Evolutionary conservation across 257 asterid genomes (phyloP).

Genomic region (Gentiana dahurica): DNA sequence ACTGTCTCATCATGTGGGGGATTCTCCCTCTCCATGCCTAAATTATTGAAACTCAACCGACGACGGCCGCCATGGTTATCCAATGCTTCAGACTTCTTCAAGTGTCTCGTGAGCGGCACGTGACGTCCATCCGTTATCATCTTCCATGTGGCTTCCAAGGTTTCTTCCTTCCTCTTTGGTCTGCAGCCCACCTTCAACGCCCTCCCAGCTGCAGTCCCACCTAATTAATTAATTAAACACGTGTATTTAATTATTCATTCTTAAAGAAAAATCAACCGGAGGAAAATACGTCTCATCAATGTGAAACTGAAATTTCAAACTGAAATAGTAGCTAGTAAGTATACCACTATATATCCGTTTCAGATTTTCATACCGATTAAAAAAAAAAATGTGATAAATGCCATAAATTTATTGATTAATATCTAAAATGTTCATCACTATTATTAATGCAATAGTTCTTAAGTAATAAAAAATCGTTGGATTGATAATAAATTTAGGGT

Average conservation of each 20-base stretch:
- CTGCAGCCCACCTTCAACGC: constrained; percentile 23
- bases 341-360: no score
- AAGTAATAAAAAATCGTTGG: no score
- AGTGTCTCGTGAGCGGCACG: constrained; percentile 23
- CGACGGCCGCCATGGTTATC: constrained; percentile 14
- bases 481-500: no score
- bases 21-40: background rate
- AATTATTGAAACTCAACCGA: background rate
- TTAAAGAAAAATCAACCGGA: no score
- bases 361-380: no score
- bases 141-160: constrained; percentile 75
- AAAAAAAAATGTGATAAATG: no score
- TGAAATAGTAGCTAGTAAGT: no score
- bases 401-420: no score
- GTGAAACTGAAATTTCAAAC: no score
- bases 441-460: no score
- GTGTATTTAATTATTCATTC: background rate
- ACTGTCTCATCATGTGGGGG: background rate
- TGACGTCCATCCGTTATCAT: constrained; percentile 59
- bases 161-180: constrained; percentile 35
- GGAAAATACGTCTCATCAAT: no score
- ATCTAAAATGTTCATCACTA: no score
- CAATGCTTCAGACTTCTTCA: constrained; percentile 41
- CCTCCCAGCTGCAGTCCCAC: constrained; percentile 12
- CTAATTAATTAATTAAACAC: background rate